phyloP scores from a whole-genome alignment of 202 grass and related monocot genomes.

The Zoysia matrella region DNA sequence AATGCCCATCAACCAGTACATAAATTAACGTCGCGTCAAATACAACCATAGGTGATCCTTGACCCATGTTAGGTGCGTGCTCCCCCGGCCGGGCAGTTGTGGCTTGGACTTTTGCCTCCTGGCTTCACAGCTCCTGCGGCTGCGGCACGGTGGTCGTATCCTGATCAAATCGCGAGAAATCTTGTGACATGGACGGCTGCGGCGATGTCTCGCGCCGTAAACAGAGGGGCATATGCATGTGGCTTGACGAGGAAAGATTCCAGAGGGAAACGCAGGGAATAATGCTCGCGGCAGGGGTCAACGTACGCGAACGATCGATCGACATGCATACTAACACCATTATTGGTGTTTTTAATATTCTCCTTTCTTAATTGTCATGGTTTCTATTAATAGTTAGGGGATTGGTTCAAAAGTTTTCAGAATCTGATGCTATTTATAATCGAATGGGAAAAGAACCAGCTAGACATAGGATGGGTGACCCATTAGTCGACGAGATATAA shows the following conservation, averaged over 20 bases:
- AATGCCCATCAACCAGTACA: constrained; percentile 19
- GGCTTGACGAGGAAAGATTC: constrained; percentile 42
- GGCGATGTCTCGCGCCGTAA: constrained; percentile 34
- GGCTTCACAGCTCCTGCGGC: constrained; percentile 38
- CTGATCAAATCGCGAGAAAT: constrained; percentile 39
- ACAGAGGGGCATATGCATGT: constrained; percentile 34
- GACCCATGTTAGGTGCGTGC: constrained; percentile 52
- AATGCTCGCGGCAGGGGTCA: constrained; percentile 29
- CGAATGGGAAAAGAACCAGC: too few relatives aligned
- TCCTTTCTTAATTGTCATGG: background rate
- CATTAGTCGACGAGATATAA: too few relatives aligned
- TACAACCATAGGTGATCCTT: constrained; percentile 36
- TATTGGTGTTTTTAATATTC: constrained; percentile 2
- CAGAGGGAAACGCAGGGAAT: constrained; percentile 13
- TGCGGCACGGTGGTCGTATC: constrained; percentile 36
- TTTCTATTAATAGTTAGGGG: background rate
- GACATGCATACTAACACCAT: constrained; percentile 32
- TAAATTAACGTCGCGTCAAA: constrained; percentile 9
- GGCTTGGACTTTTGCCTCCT: constrained; percentile 46
- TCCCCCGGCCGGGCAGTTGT: constrained; percentile 36
- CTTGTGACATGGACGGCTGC: constrained; percentile 47
- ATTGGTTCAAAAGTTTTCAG: background rate
- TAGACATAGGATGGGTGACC: too few relatives aligned
- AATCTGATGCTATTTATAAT: too few relatives aligned
- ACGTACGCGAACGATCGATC: constrained; percentile 10